Conservation (phyloP, 345 rosid species). For the Clarkia xantiana region DNA sequence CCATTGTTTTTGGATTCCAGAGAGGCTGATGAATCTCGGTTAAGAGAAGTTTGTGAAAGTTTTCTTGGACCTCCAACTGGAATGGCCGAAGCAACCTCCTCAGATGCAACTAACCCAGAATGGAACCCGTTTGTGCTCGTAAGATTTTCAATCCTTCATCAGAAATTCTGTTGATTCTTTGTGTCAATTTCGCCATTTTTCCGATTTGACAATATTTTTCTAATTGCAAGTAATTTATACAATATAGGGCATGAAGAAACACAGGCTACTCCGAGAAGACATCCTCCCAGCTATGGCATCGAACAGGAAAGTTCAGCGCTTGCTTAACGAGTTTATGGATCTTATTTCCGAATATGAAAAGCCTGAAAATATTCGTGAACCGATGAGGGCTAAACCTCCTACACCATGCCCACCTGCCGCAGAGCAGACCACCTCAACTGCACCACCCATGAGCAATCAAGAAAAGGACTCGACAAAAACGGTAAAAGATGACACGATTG, state of each 20-base stretch:
- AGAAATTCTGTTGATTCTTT: not conserved
- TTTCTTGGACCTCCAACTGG: slow-evolving; percentile 98
- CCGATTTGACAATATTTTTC: not conserved
- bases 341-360: slow-evolving; percentile 76
- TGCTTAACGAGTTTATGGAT: slow-evolving; percentile 89
- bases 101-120: slow-evolving; percentile 31
- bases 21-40: slow-evolving; percentile 90
- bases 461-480: not conserved
- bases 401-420: slow-evolving; percentile 10
- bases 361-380: slow-evolving; percentile 20
- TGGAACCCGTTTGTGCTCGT: slow-evolving; percentile 96
- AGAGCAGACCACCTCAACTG: slow-evolving; percentile 15
- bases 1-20: slow-evolving; percentile 22
- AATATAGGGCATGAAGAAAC: slow-evolving; percentile 78
- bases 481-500: not conserved
- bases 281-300: slow-evolving; percentile 97
- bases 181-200: too few species aligned
- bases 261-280: slow-evolving; percentile 71
- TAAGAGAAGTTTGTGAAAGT: slow-evolving; percentile 88
- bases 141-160: slow-evolving; percentile 12
- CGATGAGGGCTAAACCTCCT: slow-evolving; percentile 8
- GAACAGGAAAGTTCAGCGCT: slow-evolving; percentile 89
- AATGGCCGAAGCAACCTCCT: slow-evolving; percentile 44
- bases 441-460: slow-evolving; percentile 9
- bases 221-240: not conserved